These are phyloP conservation scores for Brassica carinata DNA, from an alignment of 345 rosid species.

Conservation along the genomic window DNA sequence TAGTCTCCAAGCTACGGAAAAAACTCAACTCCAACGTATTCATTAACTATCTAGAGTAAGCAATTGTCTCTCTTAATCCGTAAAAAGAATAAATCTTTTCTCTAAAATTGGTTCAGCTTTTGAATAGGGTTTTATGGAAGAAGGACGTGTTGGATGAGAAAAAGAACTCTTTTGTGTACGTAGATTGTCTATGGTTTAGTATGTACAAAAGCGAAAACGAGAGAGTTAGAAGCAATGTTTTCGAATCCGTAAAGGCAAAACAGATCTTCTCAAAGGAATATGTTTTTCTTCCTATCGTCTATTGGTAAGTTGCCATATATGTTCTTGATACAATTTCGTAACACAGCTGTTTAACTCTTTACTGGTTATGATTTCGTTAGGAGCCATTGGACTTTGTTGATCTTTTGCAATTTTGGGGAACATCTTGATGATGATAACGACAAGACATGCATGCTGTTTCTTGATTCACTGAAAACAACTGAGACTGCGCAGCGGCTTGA, in stretches of 20 bases:
- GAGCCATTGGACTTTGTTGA: conserved; percentile 78
- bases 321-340: background rate
- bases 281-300: conserved; percentile 71
- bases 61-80: background rate
- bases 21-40: conserved; percentile 43
- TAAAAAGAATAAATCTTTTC: background rate
- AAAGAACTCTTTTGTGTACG: conserved; percentile 47
- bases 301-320: conserved; percentile 48
- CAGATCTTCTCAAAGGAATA: conserved; percentile 62
- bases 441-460: conserved; percentile 63
- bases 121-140: conserved; percentile 57
- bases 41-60: conserved; percentile 55
- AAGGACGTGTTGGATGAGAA: conserved; percentile 48
- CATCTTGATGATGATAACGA: conserved; percentile 43
- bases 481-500: conserved; percentile 48
- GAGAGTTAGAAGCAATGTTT: conserved; percentile 43
- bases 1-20: conserved; percentile 39
- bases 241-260: conserved; percentile 56
- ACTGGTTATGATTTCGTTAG: conserved; percentile 32
- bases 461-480: conserved; percentile 67
- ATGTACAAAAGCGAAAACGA: conserved; percentile 46
- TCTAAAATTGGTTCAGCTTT: conserved; percentile 18
- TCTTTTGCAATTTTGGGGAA: conserved; percentile 70
- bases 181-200: conserved; percentile 62
- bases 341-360: background rate